Conservation (phyloP, 345 rosid species). For the Euclidium syriacum region DNA sequence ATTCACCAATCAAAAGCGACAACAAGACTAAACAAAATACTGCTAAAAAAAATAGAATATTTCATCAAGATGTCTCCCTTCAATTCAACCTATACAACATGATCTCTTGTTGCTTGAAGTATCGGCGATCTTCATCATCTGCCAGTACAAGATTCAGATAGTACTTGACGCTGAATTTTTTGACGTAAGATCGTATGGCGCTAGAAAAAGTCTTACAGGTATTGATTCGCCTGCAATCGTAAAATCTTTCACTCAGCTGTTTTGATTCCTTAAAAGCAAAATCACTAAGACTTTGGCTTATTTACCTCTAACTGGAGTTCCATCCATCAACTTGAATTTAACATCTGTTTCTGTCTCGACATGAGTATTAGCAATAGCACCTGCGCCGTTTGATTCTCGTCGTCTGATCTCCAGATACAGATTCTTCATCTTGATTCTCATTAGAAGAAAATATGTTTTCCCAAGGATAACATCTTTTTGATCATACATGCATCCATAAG, state of each 20-base stretch:
- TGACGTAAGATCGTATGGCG: constrained; percentile 96
- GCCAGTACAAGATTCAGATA: constrained; percentile 94
- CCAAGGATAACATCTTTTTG: constrained; percentile 95
- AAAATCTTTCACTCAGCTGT: constrained; percentile 7
- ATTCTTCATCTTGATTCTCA: constrained; percentile 96
- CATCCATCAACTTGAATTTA: constrained; percentile 97
- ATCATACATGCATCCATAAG: constrained; percentile 66
- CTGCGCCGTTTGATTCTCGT: constrained; percentile 94
- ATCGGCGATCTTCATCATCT: constrained; percentile 96
- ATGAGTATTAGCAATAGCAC: constrained; percentile 88
- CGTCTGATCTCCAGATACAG: constrained; percentile 99
- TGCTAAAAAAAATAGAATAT: no score
- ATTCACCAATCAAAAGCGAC: no score
- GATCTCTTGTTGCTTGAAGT: constrained; percentile 95
- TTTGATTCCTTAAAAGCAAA: background rate
- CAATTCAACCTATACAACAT: constrained; percentile 82
- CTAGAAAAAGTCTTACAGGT: constrained; percentile 89
- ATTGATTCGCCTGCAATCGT: constrained; percentile 97
- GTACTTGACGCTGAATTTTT: constrained; percentile 97
- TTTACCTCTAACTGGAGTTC: constrained; percentile 99
- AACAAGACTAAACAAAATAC: no score
- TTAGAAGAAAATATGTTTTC: constrained; percentile 95
- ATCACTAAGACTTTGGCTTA: background rate
- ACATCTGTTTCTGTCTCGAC: constrained; percentile 98
- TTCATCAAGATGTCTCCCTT: no score